Base-by-base conservation (phyloP, 495 filamentous ascomycete species). In the Lophiostoma macrostomum region DNA sequence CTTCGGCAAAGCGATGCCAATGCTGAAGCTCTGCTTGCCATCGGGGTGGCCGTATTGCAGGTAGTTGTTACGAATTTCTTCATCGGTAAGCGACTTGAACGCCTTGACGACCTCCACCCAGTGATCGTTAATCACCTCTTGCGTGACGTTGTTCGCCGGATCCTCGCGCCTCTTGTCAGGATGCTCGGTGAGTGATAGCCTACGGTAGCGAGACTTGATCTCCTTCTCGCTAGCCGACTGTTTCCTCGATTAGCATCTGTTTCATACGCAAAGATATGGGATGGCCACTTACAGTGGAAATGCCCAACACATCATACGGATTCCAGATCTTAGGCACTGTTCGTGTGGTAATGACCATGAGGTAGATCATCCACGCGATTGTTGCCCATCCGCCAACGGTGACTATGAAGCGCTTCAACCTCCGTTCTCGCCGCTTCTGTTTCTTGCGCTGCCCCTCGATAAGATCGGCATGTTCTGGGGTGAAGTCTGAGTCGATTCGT, bases 31-130 rank as follows among this genome's bases (percentile, higher is more conserved):
- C 69, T 98, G 93, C 74, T 96, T 96, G 45, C 93, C 93, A 66
- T 98, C 93, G 5, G 93, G 93, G 69, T 98, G 90, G 37, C 93
- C 93, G 68, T 84, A 98, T 67, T 95, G 87, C 29, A 91, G 82
- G 67, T 85, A 97, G 74, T 98, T 98, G 69, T 96, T 94, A 42
- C 94, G 86, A 36, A 97, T 78, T 31, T 97, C 93, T 69, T 97
- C 93, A 63, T 98, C 93, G 7, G 94, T 97, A 35, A 98, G 76
- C 6, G 94, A 84, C 71, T 97, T 96, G 77, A 95, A 96, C 4
- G 93, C 93, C 74, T 98, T 97, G 41, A 88, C 88, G 53, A 97
- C 75, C 61, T 98, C 91, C 29, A 96, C 91, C 74, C 89, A 98
- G 60, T 84, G 78, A 32, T 89, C 80, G 65, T 91, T 97, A 48